These are phyloP conservation scores for Lachancea nothofagi DNA, from an alignment of 805 yeast genomes.

Conservation along the genomic window DNA sequence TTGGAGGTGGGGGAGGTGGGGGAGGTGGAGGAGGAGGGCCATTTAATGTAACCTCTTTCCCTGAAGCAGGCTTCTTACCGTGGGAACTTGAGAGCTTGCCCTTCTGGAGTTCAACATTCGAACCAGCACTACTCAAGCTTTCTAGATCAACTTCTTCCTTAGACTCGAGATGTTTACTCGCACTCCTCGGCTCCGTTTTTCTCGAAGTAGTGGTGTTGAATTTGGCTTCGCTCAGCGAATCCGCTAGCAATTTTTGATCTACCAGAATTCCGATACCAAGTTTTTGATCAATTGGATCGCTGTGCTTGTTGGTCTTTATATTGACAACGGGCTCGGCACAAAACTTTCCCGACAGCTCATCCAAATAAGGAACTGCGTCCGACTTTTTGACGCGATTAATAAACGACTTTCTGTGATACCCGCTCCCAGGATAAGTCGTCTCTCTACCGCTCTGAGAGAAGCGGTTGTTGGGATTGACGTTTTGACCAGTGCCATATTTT, in stretches of 20 bases:
- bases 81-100: no score
- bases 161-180: no score
- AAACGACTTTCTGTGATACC: constrained; percentile 23
- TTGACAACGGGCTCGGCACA: no score
- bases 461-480: constrained; percentile 4
- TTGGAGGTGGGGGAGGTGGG: constrained; percentile 13
- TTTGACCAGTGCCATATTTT: constrained; percentile 31
- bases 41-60: not conserved
- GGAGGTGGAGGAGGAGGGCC: constrained; percentile 7
- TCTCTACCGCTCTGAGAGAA: constrained; percentile 6
- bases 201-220: no score
- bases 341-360: constrained; percentile 24
- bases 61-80: no score
- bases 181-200: no score
- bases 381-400: constrained; percentile 30
- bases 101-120: no score
- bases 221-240: no score
- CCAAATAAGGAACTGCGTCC: constrained; percentile 21
- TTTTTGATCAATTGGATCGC: not conserved
- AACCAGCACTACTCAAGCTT: no score
- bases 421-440: constrained; percentile 11
- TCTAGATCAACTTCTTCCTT: not conserved
- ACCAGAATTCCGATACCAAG: constrained; percentile 7
- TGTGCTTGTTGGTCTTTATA: not conserved
- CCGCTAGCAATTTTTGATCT: not conserved